Conservation (phyloP, 495 filamentous ascomycete genomes). For the Cryomyces minteri region DNA sequence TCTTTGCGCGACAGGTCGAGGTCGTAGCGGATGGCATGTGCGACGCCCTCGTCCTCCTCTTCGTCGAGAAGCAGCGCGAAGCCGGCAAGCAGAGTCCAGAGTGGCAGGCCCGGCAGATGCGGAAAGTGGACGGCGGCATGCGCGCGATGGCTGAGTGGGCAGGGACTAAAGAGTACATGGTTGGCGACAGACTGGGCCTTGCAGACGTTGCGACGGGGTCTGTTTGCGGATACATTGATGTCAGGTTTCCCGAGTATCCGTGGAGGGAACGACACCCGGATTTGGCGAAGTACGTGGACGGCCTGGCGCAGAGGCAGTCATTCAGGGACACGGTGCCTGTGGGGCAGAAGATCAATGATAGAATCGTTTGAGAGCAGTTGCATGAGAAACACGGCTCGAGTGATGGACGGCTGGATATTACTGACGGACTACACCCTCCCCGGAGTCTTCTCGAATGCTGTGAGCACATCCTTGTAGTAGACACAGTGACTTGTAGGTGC, state of each 20-base stretch:
- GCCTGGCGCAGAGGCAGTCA: slow-evolving; percentile 1
- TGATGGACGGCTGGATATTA: too few relatives aligned
- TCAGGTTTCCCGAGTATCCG: slow-evolving; percentile 6
- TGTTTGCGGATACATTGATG: slow-evolving; percentile 4
- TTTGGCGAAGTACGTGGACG: slow-evolving; percentile 4
- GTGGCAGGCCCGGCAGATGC: slow-evolving; percentile 13
- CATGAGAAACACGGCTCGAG: background rate
- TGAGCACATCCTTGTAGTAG: too few relatives aligned
- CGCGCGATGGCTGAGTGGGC: slow-evolving; percentile 4
- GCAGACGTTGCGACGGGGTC: slow-evolving; percentile 5
- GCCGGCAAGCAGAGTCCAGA: slow-evolving; percentile 5
- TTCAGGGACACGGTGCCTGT: slow-evolving; percentile 5
- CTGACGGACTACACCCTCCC: too few relatives aligned
- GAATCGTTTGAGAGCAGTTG: slow-evolving; percentile 1
- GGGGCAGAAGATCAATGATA: slow-evolving; percentile 7
- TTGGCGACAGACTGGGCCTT: slow-evolving; percentile 3
- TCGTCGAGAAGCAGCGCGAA: slow-evolving; percentile 10
- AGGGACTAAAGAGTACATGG: slow-evolving; percentile 1
- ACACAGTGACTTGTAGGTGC: too few relatives aligned
- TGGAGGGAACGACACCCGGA: slow-evolving; percentile 4
- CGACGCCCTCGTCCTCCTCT: slow-evolving; percentile 11
- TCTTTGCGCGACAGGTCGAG: slow-evolving; percentile 11
- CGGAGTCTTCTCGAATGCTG: too few relatives aligned
- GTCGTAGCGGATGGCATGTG: slow-evolving; percentile 12
- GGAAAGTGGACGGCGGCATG: slow-evolving; percentile 8